A percentile compares a stretch with the other conserved stretches of the same genome.
phyloP scores from a whole-genome alignment of 2,329 filamentous ascomycete species.

The Fonsecaea multimorphosa region DNA sequence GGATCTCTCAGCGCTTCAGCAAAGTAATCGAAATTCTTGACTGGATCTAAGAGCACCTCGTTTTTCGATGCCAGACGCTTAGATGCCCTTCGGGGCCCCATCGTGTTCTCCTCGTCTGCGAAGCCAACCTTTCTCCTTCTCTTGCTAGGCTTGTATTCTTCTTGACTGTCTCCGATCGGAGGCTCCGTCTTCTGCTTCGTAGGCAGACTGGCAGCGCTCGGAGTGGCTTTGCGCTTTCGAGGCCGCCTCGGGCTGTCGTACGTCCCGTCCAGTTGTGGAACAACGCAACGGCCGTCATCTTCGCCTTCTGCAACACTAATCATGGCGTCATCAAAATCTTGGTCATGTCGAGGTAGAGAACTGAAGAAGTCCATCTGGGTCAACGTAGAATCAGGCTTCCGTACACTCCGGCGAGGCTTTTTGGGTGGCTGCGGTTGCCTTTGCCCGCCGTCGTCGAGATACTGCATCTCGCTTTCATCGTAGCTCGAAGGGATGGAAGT shows the following conservation, averaged over 20 bases:
- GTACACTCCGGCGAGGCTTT: background rate
- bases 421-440: background rate
- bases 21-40: constrained; percentile 31
- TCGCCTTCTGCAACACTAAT: background rate
- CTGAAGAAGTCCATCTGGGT: constrained; percentile 41
- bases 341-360: constrained; percentile 10
- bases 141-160: constrained; percentile 27
- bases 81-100: constrained; percentile 23
- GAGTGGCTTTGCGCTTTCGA: constrained; percentile 22
- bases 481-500: constrained; percentile 15
- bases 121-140: constrained; percentile 17
- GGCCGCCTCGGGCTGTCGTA: constrained; percentile 32
- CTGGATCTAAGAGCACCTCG: constrained; percentile 30
- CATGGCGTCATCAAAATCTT: constrained; percentile 22
- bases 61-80: constrained; percentile 29
- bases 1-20: constrained; percentile 19
- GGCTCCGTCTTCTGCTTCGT: constrained; percentile 16
- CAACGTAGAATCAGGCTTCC: constrained; percentile 37
- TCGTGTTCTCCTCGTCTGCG: constrained; percentile 4
- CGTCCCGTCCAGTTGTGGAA: constrained; percentile 30
- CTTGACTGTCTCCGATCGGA: constrained; percentile 25
- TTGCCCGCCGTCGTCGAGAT: constrained; percentile 8
- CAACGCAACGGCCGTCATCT: background rate
- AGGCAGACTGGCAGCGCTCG: background rate
- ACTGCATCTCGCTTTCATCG: constrained; percentile 22